Percentiles rank a stretch among this genome's conserved stretches.
These are phyloP conservation scores for Dentipellis fragilis DNA, from an alignment of 768 basidiomycete species.

Conservation along the genomic window DNA sequence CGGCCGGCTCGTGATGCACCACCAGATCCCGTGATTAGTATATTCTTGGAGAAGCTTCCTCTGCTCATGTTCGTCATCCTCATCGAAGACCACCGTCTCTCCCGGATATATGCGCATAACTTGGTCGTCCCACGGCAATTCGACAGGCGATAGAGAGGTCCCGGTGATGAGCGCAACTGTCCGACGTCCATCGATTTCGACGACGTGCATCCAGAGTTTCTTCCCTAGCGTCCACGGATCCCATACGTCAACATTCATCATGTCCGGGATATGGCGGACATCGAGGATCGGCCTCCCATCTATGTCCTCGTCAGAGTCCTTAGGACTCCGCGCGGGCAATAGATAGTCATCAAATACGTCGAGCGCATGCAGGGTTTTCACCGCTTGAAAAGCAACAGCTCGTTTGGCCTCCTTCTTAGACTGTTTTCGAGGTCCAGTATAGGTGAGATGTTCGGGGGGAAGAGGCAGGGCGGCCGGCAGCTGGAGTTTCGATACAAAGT, in stretches of 20 bases:
- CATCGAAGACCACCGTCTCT: conserved; percentile 28
- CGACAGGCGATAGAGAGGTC: conserved; percentile 37
- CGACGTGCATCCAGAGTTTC: conserved; percentile 53
- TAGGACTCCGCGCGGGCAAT: conserved; percentile 51
- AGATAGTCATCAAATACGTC: conserved; percentile 78
- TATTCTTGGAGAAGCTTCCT: conserved; percentile 52
- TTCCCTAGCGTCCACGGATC: conserved; percentile 58
- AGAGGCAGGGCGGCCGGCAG: conserved; percentile 64
- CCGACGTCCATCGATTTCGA: conserved; percentile 39
- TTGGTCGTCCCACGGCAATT: conserved; percentile 28
- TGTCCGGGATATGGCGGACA: conserved; percentile 35
- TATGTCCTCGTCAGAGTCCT: conserved; percentile 41
- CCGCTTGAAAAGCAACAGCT: conserved; percentile 72
- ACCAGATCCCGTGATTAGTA: conserved; percentile 52
- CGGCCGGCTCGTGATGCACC: conserved; percentile 50
- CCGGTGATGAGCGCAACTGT: conserved; percentile 63
- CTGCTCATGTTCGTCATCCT: conserved; percentile 35
- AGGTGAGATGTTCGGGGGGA: conserved; percentile 40
- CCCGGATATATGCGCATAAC: conserved; percentile 27
- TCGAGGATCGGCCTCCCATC: conserved; percentile 38
- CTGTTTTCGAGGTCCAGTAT: conserved; percentile 45
- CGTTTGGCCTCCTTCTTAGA: conserved; percentile 80
- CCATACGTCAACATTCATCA: conserved; percentile 49
- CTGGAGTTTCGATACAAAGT: conserved; percentile 45
- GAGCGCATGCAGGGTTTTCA: conserved; percentile 55